Evolutionary conservation across 169 alveolate genomes (phyloP).

Genomic region (Plasmodium relictum): DNA sequence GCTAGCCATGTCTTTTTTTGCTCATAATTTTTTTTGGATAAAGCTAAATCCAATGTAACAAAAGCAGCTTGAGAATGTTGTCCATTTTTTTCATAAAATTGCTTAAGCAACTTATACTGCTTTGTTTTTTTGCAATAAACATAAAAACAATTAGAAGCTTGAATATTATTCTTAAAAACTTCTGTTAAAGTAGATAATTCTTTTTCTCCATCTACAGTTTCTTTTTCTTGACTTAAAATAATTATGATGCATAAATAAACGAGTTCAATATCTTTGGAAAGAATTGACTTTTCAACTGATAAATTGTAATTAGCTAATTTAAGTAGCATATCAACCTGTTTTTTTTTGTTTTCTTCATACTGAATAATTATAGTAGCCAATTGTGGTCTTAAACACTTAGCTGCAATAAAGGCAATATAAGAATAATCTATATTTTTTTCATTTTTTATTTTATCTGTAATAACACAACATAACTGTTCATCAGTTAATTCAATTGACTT

Average conservation of each 20-base stretch:
- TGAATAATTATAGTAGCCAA: conserved; percentile 80
- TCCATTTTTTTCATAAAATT: conserved; percentile 76
- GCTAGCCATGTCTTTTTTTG: conserved; percentile 70
- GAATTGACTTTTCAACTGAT: conserved; percentile 82
- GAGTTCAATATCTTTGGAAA: conserved; percentile 81
- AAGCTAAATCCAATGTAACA: conserved; percentile 56
- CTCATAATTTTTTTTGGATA: conserved; percentile 47
- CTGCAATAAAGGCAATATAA: conserved; percentile 80
- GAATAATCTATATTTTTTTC: conserved; percentile 63
- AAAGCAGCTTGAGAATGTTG: conserved; percentile 66
- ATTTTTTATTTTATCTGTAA: conserved; percentile 48
- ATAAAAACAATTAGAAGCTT: conserved; percentile 44
- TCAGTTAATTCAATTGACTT: conserved; percentile 83
- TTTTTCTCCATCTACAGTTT: conserved; percentile 44
- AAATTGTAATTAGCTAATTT: conserved; percentile 80
- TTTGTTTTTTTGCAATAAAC: conserved; percentile 36
- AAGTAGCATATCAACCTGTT: conserved; percentile 81
- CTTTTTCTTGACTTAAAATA: conserved; percentile 68
- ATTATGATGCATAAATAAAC: conserved; percentile 82
- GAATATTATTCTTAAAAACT: conserved; percentile 43
- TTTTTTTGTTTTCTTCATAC: conserved; percentile 79
- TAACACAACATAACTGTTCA: conserved; percentile 80
- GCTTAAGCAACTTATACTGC: conserved; percentile 46
- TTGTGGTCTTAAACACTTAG: conserved; percentile 80
- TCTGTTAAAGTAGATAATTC: conserved; percentile 55